These are phyloP conservation scores for Leccinum huronense DNA, from an alignment of 1,284 basidiomycete species.

Conservation along the genomic window DNA sequence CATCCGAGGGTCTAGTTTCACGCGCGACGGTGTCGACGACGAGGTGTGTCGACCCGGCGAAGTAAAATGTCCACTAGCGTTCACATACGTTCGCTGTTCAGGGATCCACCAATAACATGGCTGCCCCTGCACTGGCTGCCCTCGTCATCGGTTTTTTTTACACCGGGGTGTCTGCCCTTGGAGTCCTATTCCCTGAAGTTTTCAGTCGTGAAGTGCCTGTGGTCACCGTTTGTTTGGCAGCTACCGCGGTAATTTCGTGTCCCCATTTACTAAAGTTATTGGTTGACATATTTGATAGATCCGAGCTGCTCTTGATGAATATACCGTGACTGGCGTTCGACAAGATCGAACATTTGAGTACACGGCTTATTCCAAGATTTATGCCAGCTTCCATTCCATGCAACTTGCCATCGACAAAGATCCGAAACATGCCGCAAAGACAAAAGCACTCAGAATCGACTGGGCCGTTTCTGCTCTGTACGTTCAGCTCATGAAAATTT, in stretches of 20 bases:
- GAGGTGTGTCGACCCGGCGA: background rate
- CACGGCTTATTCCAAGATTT: slow-evolving; percentile 1
- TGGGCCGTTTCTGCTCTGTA: background rate
- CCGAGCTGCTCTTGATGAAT: background rate
- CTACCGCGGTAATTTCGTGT: background rate
- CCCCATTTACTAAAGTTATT: background rate
- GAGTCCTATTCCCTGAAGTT: background rate
- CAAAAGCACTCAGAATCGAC: background rate
- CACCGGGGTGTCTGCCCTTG: background rate
- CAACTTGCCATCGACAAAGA: background rate
- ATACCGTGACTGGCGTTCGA: background rate
- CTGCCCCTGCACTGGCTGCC: background rate
- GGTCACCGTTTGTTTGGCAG: slow-evolving; percentile 1
- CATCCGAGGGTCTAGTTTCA: background rate
- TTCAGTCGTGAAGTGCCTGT: background rate
- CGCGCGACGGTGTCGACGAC: background rate
- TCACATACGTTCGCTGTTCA: background rate
- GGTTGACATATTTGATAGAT: background rate
- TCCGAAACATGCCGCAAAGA: background rate
- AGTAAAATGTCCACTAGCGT: background rate
- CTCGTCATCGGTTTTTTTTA: slow-evolving; percentile 1
- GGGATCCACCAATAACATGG: background rate
- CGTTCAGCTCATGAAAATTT: background rate
- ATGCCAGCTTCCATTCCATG: background rate
- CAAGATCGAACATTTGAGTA: slow-evolving; percentile 1